Percentiles rank a stretch among this genome's conserved stretches.
These are phyloP conservation scores for Leccinum imitatum DNA, from an alignment of 768 basidiomycete species.

Conservation along the genomic window DNA sequence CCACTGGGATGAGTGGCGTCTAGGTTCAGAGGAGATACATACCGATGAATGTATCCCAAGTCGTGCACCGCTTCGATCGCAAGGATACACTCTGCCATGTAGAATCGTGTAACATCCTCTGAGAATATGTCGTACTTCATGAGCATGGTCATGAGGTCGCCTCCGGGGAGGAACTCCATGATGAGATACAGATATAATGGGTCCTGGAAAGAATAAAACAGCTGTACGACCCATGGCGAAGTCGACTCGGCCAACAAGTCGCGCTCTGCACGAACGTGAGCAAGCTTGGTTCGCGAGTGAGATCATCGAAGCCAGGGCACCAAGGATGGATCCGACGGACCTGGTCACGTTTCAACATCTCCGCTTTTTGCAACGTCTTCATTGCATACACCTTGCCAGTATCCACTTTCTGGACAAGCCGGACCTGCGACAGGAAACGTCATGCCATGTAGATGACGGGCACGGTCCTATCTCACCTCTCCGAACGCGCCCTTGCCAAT, in stretches of 20 bases:
- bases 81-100: slow-evolving; percentile 97
- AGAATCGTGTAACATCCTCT: slow-evolving; percentile 97
- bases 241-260: slow-evolving; percentile 97
- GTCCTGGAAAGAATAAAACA: slow-evolving; percentile 99
- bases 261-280: slow-evolving; percentile 95
- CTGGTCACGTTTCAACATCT: slow-evolving; percentile 99
- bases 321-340: slow-evolving; percentile 41
- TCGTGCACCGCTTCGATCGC: slow-evolving; percentile 98
- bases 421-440: slow-evolving; percentile 53
- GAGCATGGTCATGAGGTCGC: slow-evolving; percentile 99
- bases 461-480: slow-evolving; percentile 57
- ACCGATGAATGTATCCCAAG: slow-evolving; percentile 99
- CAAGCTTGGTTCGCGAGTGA: slow-evolving; percentile 56
- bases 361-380: slow-evolving; percentile 97
- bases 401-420: slow-evolving; percentile 94
- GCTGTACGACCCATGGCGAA: slow-evolving; percentile 95
- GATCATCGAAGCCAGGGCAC: not conserved
- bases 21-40: slow-evolving; percentile 24
- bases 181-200: slow-evolving; percentile 93
- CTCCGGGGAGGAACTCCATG: slow-evolving; percentile 91
- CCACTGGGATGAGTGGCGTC: slow-evolving; percentile 2
- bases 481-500: slow-evolving; percentile 99
- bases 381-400: slow-evolving; percentile 99
- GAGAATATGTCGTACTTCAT: slow-evolving; percentile 99
- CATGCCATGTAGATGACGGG: not conserved